phyloP scores from a whole-genome alignment of 2,329 filamentous ascomycete genomes.

The Scedosporium aurantiacum region DNA sequence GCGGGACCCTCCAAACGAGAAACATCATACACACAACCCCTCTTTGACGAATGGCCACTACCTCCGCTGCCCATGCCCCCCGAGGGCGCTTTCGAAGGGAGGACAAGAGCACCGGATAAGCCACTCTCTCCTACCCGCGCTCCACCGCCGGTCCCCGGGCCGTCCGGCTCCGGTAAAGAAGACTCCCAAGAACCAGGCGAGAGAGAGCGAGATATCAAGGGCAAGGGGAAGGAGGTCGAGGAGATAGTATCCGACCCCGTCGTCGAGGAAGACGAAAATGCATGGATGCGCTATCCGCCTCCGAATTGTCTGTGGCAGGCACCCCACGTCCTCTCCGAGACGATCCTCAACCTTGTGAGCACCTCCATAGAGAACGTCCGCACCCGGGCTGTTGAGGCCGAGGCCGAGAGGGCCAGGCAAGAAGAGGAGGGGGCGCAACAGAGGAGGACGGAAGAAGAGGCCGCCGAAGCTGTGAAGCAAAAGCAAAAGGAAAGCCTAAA shows the following conservation, averaged over 20 bases:
- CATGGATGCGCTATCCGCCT: conserved; percentile 3
- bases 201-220: not conserved
- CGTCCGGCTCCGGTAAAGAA: not conserved
- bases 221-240: not conserved
- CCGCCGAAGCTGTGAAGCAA: conserved; percentile 11
- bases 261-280: not conserved
- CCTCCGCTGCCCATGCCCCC: not conserved
- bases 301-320: not conserved
- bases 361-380: conserved; percentile 4
- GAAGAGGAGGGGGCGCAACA: not conserved
- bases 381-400: conserved; percentile 1
- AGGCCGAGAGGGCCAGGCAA: not conserved
- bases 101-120: not conserved
- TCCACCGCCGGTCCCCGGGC: not conserved
- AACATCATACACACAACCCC: not conserved
- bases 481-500: conserved; percentile 14
- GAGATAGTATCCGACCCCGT: not conserved
- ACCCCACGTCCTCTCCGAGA: conserved; percentile 2
- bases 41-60: not conserved
- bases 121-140: not conserved
- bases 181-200: not conserved
- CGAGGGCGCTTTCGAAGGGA: not conserved
- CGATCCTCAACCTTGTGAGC: conserved; percentile 4
- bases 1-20: too few relatives aligned
- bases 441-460: conserved; percentile 13